phyloP scores from a whole-genome alignment of 352 stramenopile genomes.

The Saprolegnia parasitica region DNA sequence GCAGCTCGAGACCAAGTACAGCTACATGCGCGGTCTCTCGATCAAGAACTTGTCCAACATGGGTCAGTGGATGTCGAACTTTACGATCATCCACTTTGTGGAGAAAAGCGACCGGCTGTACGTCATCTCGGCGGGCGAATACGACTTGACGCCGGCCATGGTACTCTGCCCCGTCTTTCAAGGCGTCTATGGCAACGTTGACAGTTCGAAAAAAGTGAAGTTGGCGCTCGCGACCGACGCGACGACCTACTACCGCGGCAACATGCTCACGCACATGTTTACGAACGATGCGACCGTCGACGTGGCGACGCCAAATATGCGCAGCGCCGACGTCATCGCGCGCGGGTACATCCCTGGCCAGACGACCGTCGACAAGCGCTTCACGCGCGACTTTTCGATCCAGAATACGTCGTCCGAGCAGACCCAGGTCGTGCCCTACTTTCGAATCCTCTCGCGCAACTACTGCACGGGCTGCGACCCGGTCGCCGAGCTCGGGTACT shows the following conservation, averaged over 20 bases:
- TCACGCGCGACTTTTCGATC: not conserved
- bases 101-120: not conserved
- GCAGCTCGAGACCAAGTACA: not conserved
- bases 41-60: slow-evolving; percentile 21
- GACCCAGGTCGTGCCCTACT: not conserved
- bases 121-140: not conserved
- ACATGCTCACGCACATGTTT: not conserved
- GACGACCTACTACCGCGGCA: not conserved
- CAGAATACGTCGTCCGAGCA: not conserved
- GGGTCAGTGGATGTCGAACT: slow-evolving; percentile 20
- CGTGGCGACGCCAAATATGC: not conserved
- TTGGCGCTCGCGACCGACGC: not conserved
- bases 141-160: not conserved
- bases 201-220: not conserved
- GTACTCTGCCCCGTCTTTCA: not conserved
- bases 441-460: not conserved
- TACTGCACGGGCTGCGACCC: slow-evolving; percentile 22
- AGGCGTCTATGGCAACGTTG: not conserved
- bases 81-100: not conserved
- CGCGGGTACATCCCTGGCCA: not conserved
- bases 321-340: not conserved
- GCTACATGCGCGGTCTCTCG: not conserved
- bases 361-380: not conserved
- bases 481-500: not conserved
- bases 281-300: not conserved